Conservation (phyloP, 2,329 filamentous ascomycete genomes). For the Aspergillus hiratsukae region DNA sequence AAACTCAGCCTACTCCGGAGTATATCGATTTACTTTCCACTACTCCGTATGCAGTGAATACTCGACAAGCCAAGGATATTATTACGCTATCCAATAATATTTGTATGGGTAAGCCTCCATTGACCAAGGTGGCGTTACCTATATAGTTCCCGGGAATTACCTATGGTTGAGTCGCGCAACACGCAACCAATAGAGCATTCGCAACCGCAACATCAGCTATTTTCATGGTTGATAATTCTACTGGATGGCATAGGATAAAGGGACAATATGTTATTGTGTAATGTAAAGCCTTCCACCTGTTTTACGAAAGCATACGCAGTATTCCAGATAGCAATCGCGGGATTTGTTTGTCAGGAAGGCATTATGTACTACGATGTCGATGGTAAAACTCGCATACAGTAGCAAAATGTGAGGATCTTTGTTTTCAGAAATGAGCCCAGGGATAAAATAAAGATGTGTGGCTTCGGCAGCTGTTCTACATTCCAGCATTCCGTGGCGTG, state of each 20-base stretch:
- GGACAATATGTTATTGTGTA: not conserved
- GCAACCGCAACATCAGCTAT: not conserved
- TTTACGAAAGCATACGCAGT: not conserved
- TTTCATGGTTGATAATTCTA: not conserved
- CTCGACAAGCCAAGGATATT: no score
- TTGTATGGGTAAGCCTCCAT: no score
- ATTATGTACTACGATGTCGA: not conserved
- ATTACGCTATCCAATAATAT: no score
- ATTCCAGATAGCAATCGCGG: not conserved
- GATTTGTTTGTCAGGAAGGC: not conserved
- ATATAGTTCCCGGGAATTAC: not conserved
- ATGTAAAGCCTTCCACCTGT: no score
- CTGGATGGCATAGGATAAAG: not conserved
- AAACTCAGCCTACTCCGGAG: not conserved
- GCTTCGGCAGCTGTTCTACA: not conserved
- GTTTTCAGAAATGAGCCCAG: not conserved
- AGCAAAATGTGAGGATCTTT: not conserved
- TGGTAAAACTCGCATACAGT: not conserved
- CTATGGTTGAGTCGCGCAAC: not conserved
- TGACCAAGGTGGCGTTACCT: not conserved
- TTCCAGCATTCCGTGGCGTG: not conserved
- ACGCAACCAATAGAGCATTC: no score
- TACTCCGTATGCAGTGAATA: no score
- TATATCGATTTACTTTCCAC: no score
- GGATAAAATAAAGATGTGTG: not conserved